phyloP scores from a whole-genome alignment of 345 rosid species.

The Cardamine occulta region DNA sequence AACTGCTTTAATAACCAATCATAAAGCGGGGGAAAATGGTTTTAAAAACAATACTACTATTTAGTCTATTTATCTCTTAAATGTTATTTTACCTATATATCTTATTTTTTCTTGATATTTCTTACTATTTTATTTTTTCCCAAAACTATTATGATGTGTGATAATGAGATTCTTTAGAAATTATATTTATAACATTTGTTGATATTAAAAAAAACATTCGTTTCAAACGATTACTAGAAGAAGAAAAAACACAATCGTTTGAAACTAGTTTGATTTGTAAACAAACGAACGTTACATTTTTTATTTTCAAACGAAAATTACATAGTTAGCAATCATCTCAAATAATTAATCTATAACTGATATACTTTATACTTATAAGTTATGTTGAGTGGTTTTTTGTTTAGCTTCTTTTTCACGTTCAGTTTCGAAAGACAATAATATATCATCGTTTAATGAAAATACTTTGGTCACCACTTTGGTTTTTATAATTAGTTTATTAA shows the following conservation, averaged over 20 bases:
- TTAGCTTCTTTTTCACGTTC: slow-evolving; percentile 16
- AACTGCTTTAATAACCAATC: no score
- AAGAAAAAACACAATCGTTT: not conserved
- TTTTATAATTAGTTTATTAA: not conserved
- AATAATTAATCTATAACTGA: not conserved
- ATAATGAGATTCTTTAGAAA: not conserved
- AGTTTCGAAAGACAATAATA: not conserved
- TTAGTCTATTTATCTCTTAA: no score
- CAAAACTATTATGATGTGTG: not conserved
- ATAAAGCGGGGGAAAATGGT: no score
- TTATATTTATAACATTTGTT: not conserved
- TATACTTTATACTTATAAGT: slow-evolving; percentile 2
- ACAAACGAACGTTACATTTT: not conserved
- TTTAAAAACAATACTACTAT: no score
- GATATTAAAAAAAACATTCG: not conserved
- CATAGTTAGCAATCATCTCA: not conserved
- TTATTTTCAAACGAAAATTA: not conserved
- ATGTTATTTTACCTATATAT: no score
- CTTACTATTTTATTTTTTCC: no score
- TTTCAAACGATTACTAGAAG: no score
- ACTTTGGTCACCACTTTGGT: not conserved
- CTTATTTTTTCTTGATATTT: no score
- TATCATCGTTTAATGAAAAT: slow-evolving; percentile 6
- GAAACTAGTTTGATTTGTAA: not conserved
- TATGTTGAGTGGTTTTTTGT: not conserved